Evolutionary conservation across 345 rosid genomes (phyloP).

Genomic region (Cardamine chenopodiifolia): DNA sequence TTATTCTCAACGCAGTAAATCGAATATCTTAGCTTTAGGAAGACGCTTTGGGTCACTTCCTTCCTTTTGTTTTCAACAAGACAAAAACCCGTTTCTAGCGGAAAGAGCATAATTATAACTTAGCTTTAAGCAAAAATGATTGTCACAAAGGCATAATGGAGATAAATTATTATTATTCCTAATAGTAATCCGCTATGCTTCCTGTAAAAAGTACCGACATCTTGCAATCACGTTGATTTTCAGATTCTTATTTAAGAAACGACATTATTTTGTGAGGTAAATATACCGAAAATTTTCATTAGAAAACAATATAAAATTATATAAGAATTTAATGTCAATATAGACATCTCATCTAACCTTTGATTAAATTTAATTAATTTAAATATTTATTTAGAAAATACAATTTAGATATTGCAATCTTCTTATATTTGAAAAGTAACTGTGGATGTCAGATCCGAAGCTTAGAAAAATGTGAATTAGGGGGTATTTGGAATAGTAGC

Average conservation of each 20-base stretch:
- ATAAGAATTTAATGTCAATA: neutral
- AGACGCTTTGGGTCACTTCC: slow-evolving; percentile 47
- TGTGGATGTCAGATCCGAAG: no score
- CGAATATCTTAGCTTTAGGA: slow-evolving; percentile 39
- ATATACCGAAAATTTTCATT: neutral
- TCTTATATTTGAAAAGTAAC: no score
- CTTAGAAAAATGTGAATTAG: no score
- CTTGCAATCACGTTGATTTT: neutral
- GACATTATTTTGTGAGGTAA: neutral
- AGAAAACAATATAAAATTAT: neutral
- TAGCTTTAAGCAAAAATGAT: slow-evolving; percentile 42
- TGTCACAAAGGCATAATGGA: slow-evolving; percentile 29
- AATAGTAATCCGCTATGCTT: slow-evolving; percentile 9
- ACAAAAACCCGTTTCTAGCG: slow-evolving; percentile 42
- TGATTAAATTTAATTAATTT: neutral
- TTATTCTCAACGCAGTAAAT: slow-evolving; percentile 23
- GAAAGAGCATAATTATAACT: slow-evolving; percentile 46
- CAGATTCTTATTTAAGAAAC: neutral
- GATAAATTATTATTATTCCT: slow-evolving; percentile 7
- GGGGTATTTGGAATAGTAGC: no score
- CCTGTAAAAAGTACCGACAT: neutral
- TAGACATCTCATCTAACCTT: neutral
- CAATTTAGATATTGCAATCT: neutral
- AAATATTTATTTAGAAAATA: no score
- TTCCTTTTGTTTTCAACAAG: slow-evolving; percentile 36